A percentile compares a stretch with the other conserved stretches of the same genome.
phyloP scores from a whole-genome alignment of 1,284 basidiomycete genomes.

The Ceratobasidium sp. region DNA sequence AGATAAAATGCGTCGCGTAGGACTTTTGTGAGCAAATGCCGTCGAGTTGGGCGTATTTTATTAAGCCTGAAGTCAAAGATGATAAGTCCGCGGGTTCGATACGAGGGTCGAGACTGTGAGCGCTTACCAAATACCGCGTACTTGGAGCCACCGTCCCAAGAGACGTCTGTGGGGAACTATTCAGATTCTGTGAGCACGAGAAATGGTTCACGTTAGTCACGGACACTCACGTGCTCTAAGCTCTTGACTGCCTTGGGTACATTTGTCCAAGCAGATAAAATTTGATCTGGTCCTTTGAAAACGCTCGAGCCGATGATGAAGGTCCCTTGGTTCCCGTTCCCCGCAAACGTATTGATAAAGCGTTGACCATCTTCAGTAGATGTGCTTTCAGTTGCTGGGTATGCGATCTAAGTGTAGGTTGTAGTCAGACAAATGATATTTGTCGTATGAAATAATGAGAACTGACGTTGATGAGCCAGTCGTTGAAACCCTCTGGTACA shows the following conservation, averaged over 20 bases:
- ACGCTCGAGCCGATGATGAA: background rate
- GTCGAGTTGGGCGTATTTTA: background rate
- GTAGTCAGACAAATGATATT: background rate
- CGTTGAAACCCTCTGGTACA: no score
- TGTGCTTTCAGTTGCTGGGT: background rate
- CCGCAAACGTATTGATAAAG: background rate
- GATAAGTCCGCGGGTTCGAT: no score
- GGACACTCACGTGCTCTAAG: background rate
- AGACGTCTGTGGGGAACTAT: background rate
- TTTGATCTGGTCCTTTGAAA: background rate
- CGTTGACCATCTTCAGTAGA: background rate
- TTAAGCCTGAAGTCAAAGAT: background rate
- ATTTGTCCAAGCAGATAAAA: background rate
- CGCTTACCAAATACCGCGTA: background rate
- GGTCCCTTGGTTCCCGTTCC: background rate
- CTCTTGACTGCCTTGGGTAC: background rate
- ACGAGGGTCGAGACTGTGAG: no score
- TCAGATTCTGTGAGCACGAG: background rate
- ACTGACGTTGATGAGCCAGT: background rate
- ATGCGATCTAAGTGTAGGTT: background rate
- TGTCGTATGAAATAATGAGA: background rate
- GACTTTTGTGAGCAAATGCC: background rate
- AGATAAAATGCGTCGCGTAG: background rate
- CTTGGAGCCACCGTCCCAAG: background rate
- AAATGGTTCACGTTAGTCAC: background rate